These are phyloP conservation scores for Melocanna baccifera DNA, from an alignment of 176 grass and related monocot species.

Conservation along the genomic window DNA sequence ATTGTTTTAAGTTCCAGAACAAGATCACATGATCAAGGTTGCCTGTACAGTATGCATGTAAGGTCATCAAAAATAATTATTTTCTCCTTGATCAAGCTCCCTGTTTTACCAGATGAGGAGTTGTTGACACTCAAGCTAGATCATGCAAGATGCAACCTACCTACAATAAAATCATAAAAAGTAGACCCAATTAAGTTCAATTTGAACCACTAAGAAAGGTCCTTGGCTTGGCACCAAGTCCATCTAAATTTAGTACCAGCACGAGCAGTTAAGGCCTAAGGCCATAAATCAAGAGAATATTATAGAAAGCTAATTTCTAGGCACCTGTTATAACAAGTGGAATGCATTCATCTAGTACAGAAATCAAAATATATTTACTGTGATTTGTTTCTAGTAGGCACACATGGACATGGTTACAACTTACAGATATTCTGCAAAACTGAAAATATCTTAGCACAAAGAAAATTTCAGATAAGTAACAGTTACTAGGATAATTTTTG, in stretches of 20 bases:
- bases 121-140: neutral
- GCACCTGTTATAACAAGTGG: neutral
- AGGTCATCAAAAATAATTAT: neutral
- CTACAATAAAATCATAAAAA: neutral
- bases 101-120: neutral
- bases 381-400: neutral
- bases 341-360: neutral
- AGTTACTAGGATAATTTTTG: conserved; percentile 97
- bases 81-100: neutral
- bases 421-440: neutral
- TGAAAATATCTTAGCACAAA: neutral
- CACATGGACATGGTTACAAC: neutral
- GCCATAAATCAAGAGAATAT: neutral
- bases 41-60: neutral
- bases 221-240: neutral
- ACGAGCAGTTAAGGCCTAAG: neutral
- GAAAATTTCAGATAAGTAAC: neutral
- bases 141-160: neutral
- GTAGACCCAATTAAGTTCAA: too few species aligned
- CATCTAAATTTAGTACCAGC: neutral
- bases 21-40: neutral
- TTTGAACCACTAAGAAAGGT: neutral
- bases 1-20: neutral
- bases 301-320: neutral
- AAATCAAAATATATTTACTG: neutral